Evolutionary conservation across 441 rosid genomes (phyloP).

Genomic region (Bocquillonia castaneifolia): DNA sequence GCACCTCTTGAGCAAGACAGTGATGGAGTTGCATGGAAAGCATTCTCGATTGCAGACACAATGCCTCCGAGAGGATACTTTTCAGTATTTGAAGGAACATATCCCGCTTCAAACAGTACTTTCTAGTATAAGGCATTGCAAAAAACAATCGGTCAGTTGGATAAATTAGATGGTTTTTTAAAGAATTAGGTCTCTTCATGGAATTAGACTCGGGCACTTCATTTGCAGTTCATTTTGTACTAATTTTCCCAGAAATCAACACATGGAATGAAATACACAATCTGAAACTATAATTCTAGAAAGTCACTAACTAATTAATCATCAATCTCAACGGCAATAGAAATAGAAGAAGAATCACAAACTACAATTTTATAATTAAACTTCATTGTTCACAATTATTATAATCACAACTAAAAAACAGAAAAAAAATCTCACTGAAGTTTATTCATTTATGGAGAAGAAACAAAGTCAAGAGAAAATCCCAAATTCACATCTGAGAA

Average conservation of each 20-base stretch:
- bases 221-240: neutral
- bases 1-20: slow-evolving; percentile 62
- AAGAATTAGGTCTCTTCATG: neutral
- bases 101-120: slow-evolving; percentile 79
- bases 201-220: too few species aligned
- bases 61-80: slow-evolving; percentile 89
- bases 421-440: neutral
- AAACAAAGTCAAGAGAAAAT: neutral
- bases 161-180: slow-evolving; percentile 5
- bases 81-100: slow-evolving; percentile 78
- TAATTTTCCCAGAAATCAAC: neutral
- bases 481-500: neutral
- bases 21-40: slow-evolving; percentile 67
- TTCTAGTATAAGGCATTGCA: slow-evolving; percentile 39
- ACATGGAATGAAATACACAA: neutral
- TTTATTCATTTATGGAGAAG: neutral
- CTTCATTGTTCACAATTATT: neutral
- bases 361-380: neutral
- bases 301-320: neutral
- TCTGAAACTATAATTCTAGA: neutral
- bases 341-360: neutral
- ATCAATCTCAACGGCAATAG: neutral
- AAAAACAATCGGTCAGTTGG: slow-evolving; percentile 18
- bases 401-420: neutral
- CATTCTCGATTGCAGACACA: slow-evolving; percentile 77